These are phyloP conservation scores for Melanomma pulvis-pyrius DNA, from an alignment of 495 filamentous ascomycete species.

Conservation along the genomic window DNA sequence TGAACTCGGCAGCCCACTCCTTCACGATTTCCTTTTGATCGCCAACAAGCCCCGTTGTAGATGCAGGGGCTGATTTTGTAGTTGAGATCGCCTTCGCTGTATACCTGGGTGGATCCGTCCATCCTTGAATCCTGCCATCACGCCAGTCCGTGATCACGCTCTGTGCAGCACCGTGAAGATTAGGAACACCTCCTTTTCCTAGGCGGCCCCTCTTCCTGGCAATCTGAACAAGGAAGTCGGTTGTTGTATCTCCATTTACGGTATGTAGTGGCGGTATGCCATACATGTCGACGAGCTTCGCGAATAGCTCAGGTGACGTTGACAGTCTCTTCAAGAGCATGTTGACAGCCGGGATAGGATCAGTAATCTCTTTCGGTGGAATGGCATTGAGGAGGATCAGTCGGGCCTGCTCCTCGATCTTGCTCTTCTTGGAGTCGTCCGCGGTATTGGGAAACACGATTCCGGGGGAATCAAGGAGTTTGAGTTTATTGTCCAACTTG, in stretches of 20 bases:
- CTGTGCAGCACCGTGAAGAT: slow-evolving; percentile 83
- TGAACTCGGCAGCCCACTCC: slow-evolving; percentile 94
- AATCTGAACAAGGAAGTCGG: slow-evolving; percentile 93
- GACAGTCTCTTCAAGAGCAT: slow-evolving; percentile 79
- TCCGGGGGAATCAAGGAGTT: slow-evolving; percentile 91
- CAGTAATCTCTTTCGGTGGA: slow-evolving; percentile 89
- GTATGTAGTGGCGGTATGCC: slow-evolving; percentile 74
- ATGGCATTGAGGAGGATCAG: slow-evolving; percentile 88
- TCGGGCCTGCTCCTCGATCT: slow-evolving; percentile 77
- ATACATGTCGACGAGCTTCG: slow-evolving; percentile 80
- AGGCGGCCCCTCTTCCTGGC: slow-evolving; percentile 88
- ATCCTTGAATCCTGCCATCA: slow-evolving; percentile 92
- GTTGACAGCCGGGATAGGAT: slow-evolving; percentile 82
- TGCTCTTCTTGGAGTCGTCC: slow-evolving; percentile 57
- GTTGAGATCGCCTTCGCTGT: slow-evolving; percentile 48
- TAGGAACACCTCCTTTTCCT: slow-evolving; percentile 88
- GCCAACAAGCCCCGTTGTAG: slow-evolving; percentile 43
- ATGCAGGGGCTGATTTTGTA: slow-evolving; percentile 38
- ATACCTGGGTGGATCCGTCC: slow-evolving; percentile 74
- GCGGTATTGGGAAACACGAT: slow-evolving; percentile 81
- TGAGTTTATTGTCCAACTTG: slow-evolving; percentile 93
- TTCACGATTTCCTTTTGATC: slow-evolving; percentile 87
- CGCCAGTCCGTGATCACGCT: slow-evolving; percentile 94
- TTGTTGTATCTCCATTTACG: slow-evolving; percentile 71
- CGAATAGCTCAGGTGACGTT: slow-evolving; percentile 66